Evolutionary conservation across 2,329 filamentous ascomycete genomes (phyloP).

Genomic region (Decorospora gaudefroyi): DNA sequence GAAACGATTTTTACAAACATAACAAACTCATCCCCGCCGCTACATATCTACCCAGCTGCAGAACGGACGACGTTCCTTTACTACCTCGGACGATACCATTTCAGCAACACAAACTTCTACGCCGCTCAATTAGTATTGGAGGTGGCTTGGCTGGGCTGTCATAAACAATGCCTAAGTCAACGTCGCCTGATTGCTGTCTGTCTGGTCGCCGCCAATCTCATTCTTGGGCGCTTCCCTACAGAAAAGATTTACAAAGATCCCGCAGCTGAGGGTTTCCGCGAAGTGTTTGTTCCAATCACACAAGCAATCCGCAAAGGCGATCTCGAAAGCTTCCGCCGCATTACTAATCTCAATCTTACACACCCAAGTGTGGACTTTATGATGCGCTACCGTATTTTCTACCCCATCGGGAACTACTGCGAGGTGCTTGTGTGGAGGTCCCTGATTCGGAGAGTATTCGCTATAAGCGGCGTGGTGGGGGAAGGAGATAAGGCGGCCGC

Average conservation of each 20-base stretch:
- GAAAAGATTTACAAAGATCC: constrained; percentile 66
- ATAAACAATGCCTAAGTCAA: constrained; percentile 61
- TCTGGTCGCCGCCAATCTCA: constrained; percentile 79
- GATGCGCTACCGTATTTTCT: constrained; percentile 72
- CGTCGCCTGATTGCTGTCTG: constrained; percentile 80
- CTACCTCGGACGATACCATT: constrained; percentile 88
- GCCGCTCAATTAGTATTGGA: constrained; percentile 76
- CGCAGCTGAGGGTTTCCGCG: constrained; percentile 67
- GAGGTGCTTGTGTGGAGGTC: constrained; percentile 84
- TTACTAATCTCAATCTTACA: constrained; percentile 57
- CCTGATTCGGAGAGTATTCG: constrained; percentile 75
- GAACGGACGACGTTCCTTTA: constrained; percentile 93
- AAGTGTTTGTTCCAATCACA: constrained; percentile 74
- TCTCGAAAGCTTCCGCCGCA: constrained; percentile 71
- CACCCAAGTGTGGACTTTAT: constrained; percentile 63
- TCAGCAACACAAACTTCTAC: constrained; percentile 80
- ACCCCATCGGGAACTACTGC: constrained; percentile 75
- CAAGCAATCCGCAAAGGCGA: constrained; percentile 73
- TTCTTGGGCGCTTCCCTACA: constrained; percentile 82
- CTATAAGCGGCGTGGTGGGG: constrained; percentile 75
- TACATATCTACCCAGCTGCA: constrained; percentile 79
- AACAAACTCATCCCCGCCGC: constrained; percentile 76
- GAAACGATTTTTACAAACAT: constrained; percentile 91
- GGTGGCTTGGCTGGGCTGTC: constrained; percentile 78
- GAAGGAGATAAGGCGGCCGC: constrained; percentile 57